phyloP scores from a whole-genome alignment of 2,329 filamentous ascomycete genomes.

The Aureobasidium melanogenum region DNA sequence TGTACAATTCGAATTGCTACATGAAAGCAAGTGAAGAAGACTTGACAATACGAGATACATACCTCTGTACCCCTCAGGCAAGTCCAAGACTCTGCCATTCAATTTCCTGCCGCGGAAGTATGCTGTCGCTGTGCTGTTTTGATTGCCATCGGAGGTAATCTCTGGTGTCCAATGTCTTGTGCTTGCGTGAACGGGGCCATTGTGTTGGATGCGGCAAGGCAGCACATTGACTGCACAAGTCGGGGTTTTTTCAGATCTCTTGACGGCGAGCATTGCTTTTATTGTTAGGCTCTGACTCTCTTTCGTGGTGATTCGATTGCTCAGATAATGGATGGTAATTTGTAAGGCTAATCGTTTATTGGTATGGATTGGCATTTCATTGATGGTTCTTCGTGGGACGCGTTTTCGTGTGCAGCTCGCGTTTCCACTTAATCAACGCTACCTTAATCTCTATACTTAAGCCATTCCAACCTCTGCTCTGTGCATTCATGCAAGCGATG shows the following conservation, averaged over 20 bases:
- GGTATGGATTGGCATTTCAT: background rate
- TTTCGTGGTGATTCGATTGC: background rate
- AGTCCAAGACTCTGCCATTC: constrained; percentile 52
- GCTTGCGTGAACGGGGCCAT: constrained; percentile 58
- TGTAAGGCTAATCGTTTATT: background rate
- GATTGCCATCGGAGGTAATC: background rate
- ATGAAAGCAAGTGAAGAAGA: background rate
- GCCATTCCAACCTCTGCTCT: background rate
- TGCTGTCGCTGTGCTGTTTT: constrained; percentile 37
- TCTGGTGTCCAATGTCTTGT: constrained; percentile 62
- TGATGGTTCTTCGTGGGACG: background rate
- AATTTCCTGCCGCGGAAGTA: constrained; percentile 78
- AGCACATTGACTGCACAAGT: constrained; percentile 58
- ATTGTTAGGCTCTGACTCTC: background rate
- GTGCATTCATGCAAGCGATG: background rate
- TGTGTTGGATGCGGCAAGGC: constrained; percentile 71
- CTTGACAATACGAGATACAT: background rate
- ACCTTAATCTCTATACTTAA: no score
- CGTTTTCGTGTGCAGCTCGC: background rate
- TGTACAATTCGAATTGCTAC: background rate
- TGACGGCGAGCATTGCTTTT: constrained; percentile 34
- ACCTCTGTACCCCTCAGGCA: constrained; percentile 65
- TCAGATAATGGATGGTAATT: background rate
- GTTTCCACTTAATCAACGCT: background rate
- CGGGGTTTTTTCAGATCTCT: constrained; percentile 19